Conservation (phyloP, 2,329 filamentous ascomycete genomes). For the Ceratocystis ficicola region DNA sequence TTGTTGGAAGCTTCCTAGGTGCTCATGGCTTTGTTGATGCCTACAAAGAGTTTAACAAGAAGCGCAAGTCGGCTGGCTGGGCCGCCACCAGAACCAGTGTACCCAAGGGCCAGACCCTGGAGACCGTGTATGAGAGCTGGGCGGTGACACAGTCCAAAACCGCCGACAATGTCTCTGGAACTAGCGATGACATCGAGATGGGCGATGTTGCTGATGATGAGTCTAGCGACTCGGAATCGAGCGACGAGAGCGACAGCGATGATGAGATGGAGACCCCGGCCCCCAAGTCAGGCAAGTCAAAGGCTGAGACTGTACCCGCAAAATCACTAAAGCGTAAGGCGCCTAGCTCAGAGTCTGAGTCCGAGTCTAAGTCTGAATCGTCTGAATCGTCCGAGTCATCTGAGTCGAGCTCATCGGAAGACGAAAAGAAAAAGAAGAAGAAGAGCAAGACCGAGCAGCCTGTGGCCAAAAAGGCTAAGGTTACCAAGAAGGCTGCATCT, state of each 20-base stretch:
- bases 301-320: conserved; percentile 23
- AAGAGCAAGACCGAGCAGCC: conserved; percentile 24
- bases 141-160: conserved; percentile 27
- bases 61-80: conserved; percentile 45
- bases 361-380: conserved; percentile 22
- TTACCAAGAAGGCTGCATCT: conserved; percentile 25
- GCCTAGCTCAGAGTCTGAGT: conserved; percentile 25
- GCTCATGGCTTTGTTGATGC: conserved; percentile 53
- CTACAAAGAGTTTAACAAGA: conserved; percentile 49
- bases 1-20: conserved; percentile 54
- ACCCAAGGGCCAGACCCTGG: conserved; percentile 32
- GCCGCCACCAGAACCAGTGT: conserved; percentile 27
- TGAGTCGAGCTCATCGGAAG: conserved; percentile 25
- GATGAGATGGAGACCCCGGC: conserved; percentile 21
- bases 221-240: conserved; percentile 18
- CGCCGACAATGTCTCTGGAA: conserved; percentile 6
- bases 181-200: conserved; percentile 24
- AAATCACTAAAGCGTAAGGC: conserved; percentile 35
- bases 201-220: conserved; percentile 22
- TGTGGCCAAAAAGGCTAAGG: conserved; percentile 42
- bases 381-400: not conserved
- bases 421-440: conserved; percentile 11
- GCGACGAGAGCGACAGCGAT: conserved; percentile 24
- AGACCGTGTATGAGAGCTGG: conserved; percentile 42
- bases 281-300: conserved; percentile 26